phyloP scores from a whole-genome alignment of 2,329 filamentous ascomycete genomes.

The Didymella pomorum region DNA sequence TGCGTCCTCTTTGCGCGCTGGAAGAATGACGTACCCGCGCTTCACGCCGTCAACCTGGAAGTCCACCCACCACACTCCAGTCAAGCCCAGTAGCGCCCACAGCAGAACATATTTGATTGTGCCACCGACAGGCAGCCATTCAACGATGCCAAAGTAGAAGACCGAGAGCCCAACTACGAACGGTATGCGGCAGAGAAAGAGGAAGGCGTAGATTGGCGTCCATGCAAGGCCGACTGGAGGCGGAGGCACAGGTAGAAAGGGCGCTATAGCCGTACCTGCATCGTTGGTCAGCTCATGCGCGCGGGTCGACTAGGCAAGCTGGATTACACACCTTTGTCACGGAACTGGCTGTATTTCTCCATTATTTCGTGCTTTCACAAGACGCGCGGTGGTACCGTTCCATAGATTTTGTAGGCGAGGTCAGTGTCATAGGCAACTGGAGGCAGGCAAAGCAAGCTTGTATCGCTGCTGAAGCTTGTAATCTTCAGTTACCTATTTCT shows the following conservation, averaged over 20 bases:
- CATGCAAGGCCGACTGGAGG: conserved; percentile 68
- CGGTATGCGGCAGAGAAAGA: conserved; percentile 84
- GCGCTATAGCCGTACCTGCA: conserved; percentile 90
- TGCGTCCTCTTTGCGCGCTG: neutral
- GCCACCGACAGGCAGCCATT: conserved; percentile 77
- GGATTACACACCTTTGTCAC: conserved; percentile 75
- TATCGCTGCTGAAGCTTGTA: conserved; percentile 8
- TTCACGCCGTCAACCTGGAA: conserved; percentile 97
- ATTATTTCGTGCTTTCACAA: conserved; percentile 57
- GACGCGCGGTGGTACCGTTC: conserved; percentile 30
- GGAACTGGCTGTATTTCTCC: conserved; percentile 95
- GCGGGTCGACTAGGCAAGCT: neutral
- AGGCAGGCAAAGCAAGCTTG: conserved; percentile 9
- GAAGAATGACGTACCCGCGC: conserved; percentile 69
- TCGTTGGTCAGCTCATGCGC: conserved; percentile 24
- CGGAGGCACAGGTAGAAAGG: conserved; percentile 84
- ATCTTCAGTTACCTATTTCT: conserved; percentile 18
- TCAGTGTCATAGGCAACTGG: neutral
- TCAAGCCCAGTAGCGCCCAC: conserved; percentile 86
- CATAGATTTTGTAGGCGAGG: conserved; percentile 22
- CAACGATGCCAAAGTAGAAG: conserved; percentile 81
- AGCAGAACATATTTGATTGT: conserved; percentile 81
- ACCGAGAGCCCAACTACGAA: conserved; percentile 73
- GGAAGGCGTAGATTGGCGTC: conserved; percentile 69
- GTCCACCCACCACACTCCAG: conserved; percentile 98